These are phyloP conservation scores for Diaporthe vexans DNA, from an alignment of 2,329 filamentous ascomycete species.

Conservation along the genomic window DNA sequence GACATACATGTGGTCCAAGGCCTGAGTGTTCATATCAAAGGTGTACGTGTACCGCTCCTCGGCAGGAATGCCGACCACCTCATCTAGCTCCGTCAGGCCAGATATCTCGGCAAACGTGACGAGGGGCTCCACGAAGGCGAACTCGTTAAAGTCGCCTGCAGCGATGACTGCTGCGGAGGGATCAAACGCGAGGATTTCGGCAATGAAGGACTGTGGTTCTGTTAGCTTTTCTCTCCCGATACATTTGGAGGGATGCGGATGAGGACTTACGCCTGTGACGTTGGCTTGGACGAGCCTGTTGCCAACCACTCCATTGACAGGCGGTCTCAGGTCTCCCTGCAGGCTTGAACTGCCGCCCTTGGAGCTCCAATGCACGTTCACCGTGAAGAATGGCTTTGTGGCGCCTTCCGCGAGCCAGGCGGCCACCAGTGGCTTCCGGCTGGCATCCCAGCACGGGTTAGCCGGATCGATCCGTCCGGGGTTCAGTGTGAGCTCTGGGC, in stretches of 20 bases:
- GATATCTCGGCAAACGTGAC: constrained; percentile 66
- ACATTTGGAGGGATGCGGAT: rapidly evolving
- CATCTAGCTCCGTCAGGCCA: constrained; percentile 73
- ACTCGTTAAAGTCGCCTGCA: constrained; percentile 82
- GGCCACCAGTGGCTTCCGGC: constrained; percentile 77
- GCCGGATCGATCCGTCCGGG: constrained; percentile 76
- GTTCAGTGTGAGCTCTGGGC: constrained; percentile 74
- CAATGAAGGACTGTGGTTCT: constrained; percentile 63
- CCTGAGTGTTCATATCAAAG: constrained; percentile 78
- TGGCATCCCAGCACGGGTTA: constrained; percentile 71
- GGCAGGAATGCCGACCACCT: constrained; percentile 63
- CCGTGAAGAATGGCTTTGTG: constrained; percentile 73
- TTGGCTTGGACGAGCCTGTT: constrained; percentile 69
- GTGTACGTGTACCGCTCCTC: constrained; percentile 79
- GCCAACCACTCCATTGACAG: constrained; percentile 74
- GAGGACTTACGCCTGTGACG: constrained; percentile 66
- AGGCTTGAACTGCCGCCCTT: constrained; percentile 76
- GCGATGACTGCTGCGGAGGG: constrained; percentile 69
- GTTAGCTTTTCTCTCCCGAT: constrained; percentile 36
- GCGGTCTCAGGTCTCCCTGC: constrained; percentile 76
- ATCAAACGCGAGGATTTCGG: constrained; percentile 69
- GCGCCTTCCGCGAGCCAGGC: constrained; percentile 71
- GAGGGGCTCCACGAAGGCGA: constrained; percentile 73
- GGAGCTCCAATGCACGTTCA: constrained; percentile 78
- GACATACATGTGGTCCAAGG: constrained; percentile 79